phyloP scores from a whole-genome alignment of 805 yeast genomes.

The Cyberlindnera subsufficiens region DNA sequence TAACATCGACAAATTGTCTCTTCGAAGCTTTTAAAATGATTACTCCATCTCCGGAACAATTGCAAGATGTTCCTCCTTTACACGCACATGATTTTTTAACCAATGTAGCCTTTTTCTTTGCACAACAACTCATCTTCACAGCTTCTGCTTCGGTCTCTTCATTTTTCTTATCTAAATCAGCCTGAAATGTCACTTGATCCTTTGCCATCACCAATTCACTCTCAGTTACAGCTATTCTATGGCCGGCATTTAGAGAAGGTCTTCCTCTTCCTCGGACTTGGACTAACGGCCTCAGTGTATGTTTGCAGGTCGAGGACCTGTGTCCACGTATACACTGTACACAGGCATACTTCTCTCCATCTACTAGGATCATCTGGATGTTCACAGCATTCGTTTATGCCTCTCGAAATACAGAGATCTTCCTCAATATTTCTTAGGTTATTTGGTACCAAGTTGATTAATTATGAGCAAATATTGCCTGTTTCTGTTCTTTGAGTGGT shows the following conservation, averaged over 20 bases:
- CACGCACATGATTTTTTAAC: background rate
- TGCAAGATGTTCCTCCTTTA: constrained; percentile 3
- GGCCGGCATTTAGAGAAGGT: constrained; percentile 45
- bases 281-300: constrained; percentile 63
- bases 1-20: constrained; percentile 22
- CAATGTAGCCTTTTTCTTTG: background rate
- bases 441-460: too few species aligned
- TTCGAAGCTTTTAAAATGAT: constrained; percentile 23
- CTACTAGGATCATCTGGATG: constrained; percentile 55
- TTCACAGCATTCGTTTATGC: too few species aligned
- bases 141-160: background rate
- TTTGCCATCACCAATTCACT: constrained; percentile 14
- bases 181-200: constrained; percentile 11
- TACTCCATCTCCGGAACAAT: constrained; percentile 13
- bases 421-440: too few species aligned
- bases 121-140: constrained; percentile 3
- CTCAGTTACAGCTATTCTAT: constrained; percentile 24
- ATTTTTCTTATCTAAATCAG: background rate
- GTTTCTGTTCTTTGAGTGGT: too few species aligned
- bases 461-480: too few species aligned
- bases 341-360: constrained; percentile 69
- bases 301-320: constrained; percentile 72
- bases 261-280: constrained; percentile 76
- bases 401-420: too few species aligned
- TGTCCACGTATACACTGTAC: constrained; percentile 81